Evolutionary conservation across 257 asterid species (phyloP), one percentile per base, ranked within the genome.

Genomic region (Solanum pimpinellifolium): DNA sequence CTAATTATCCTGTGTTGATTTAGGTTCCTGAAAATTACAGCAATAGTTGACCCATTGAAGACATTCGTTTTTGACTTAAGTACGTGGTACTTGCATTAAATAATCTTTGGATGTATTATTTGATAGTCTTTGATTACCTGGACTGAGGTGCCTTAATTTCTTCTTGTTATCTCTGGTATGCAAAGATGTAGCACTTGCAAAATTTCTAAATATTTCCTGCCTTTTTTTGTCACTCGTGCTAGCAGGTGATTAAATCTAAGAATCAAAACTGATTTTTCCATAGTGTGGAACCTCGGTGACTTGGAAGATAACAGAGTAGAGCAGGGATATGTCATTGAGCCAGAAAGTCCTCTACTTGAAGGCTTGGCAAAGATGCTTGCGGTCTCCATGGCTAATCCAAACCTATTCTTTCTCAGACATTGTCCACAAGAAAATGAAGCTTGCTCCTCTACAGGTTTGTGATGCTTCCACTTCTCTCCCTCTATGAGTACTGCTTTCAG

Each of bases 401-500:
- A 86, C 91, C 44, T 84, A 91, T 88, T 93, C 90, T 84, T 92
- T 85, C 76, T 95, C 99, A 82, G 94, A 91, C 89, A 89, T 89
- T 73, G 84, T 93, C 29, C 59, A 37, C 90, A 90, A 84, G 93
- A 93, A 89, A 90, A 46, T 87, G 52, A 94, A 93, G 90, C 70
- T 90, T 88, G 97, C 98, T 68, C 98, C 99, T 14, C 89, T 94
- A 13, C 98, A 96, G 98, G 99, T 94, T 27, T 46, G 87, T 73
- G 42, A 46, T 41, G 13, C 66, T 85, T 60, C 68, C 13, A 70
- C 18, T 59, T 56, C 12, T 85, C 86, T 31, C 37, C n/a, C 41
- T 69, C 83, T 10, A 68, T 23, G 35, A 78, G 56, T 11, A 31
- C 81, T 39, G 23, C 83, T 72, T 56, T 39, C 46, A 9, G 37